phyloP scores from a whole-genome alignment of 2,329 filamentous ascomycete genomes.

The Phyllosticta citriasiana region DNA sequence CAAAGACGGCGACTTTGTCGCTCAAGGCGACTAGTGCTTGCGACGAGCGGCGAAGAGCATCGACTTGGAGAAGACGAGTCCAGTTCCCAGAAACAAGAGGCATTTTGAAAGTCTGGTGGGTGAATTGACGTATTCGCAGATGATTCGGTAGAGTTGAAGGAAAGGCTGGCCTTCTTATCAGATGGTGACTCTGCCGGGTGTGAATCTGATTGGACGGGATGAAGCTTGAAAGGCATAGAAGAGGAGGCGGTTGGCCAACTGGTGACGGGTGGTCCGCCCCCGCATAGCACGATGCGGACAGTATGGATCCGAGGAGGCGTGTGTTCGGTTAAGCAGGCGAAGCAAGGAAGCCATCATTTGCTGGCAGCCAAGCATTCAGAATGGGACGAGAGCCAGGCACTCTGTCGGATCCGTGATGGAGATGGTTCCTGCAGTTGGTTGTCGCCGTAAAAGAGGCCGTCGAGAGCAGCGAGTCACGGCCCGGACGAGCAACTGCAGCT shows the following conservation, averaged over 20 bases:
- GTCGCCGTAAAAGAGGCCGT: background rate
- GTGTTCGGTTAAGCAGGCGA: background rate
- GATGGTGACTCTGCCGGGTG: background rate
- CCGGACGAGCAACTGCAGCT: background rate
- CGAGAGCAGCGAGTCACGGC: background rate
- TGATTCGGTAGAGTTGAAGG: background rate
- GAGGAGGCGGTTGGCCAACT: background rate
- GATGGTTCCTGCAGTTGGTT: background rate
- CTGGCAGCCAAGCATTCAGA: background rate
- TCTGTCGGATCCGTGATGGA: background rate
- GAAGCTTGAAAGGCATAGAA: background rate
- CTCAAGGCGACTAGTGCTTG: constrained; percentile 56
- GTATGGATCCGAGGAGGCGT: background rate
- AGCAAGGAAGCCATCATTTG: background rate
- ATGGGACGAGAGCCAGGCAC: background rate
- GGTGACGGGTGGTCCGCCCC: background rate
- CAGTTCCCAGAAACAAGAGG: constrained; percentile 21
- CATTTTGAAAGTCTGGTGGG: background rate
- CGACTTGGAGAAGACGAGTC: constrained; percentile 24
- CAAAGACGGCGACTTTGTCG: constrained; percentile 59
- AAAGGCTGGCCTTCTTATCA: background rate
- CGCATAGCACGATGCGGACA: background rate
- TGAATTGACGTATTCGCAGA: background rate
- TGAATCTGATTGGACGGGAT: background rate
- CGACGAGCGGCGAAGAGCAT: constrained; percentile 57